Conservation (phyloP, 768 basidiomycete species). For the Mycena polygramma region DNA sequence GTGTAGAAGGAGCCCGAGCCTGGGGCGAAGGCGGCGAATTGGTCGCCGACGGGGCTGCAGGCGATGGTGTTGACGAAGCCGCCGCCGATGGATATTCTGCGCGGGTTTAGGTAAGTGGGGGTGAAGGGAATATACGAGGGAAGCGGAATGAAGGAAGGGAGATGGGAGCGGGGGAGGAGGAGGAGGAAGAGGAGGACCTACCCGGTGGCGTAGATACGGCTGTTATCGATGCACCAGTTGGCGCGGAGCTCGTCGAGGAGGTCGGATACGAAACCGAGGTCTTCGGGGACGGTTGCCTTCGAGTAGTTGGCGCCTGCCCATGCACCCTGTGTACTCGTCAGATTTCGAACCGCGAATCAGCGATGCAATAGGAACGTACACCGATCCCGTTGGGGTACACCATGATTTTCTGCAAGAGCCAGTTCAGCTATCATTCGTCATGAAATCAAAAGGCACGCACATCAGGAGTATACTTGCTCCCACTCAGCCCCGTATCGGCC, state of each 20-base stretch:
- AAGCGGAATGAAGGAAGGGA: no score
- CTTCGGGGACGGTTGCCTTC: slow-evolving; percentile 22
- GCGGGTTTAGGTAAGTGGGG: not conserved
- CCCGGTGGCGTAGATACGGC: slow-evolving; percentile 32
- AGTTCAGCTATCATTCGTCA: not conserved
- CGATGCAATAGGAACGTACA: not conserved
- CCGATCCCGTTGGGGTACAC: slow-evolving; percentile 32
- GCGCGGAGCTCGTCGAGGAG: slow-evolving; percentile 27
- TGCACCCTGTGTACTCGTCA: slow-evolving; percentile 8
- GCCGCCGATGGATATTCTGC: slow-evolving; percentile 26
- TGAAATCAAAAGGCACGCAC: not conserved
- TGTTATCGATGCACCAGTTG: slow-evolving; percentile 25
- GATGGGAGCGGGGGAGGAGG: not conserved
- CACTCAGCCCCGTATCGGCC: slow-evolving; percentile 23
- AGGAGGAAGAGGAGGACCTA: not conserved
- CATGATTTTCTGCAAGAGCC: slow-evolving; percentile 27
- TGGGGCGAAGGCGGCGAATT: slow-evolving; percentile 31
- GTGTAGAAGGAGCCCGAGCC: slow-evolving; percentile 34
- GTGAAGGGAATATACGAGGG: no score
- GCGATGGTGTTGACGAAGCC: slow-evolving; percentile 34
- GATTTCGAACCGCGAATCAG: not conserved
- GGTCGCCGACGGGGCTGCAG: slow-evolving; percentile 23
- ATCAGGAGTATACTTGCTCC: slow-evolving; percentile 19
- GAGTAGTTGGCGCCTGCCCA: slow-evolving; percentile 35
- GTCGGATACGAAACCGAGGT: slow-evolving; percentile 26